Base-by-base conservation (phyloP, 139 green algal genomes). In the Chlorella ohadii region DNA sequence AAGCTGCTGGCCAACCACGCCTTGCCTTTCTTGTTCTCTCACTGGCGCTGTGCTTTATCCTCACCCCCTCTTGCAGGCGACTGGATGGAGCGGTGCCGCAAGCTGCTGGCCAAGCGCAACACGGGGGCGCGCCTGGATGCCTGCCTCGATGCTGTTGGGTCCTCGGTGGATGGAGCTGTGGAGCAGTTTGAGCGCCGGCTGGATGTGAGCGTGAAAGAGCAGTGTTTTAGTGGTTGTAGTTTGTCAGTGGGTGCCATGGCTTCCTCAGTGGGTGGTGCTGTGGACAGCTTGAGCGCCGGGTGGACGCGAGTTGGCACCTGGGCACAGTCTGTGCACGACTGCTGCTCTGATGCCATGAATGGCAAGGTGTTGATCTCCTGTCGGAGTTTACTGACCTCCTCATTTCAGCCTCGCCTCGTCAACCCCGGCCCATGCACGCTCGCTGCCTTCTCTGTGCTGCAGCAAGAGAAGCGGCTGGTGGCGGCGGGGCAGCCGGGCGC, bases 151-250 rank as follows among this genome's bases (percentile, higher is more conserved):
- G 59, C 39, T 36, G 56, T 91, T 22, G 64, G 56, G 31, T 25
- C 72, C 33, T 78, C 63, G 5, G 70, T 92, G 38, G 83, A 90
- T 61, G 28, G 36, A 6, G 88, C 89, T 11, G 41, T 93, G 79
- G 68, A 88, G 39, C 89, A 95, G 85, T 84, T 94, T 80, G 61
- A 88, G 63, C 56, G 79, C 25, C 78, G 91, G 23, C 82, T 93
- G 20, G 66, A 87, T 51, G 87, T 91, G 72, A 79, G 88, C 17
- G 9, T 6, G 44, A 51, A 9, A 16, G 44, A 16, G 44, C 44
- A 51, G 7, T n/a, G n/a, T n/a, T n/a, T n/a, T n/a, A n/a, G n/a
- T n/a, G n/a, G n/a, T n/a, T 51, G 44, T 51, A 51, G 44, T 9
- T 51, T 31, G 22, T 86, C 74, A 59, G 68, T 92, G 28, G 81